Percentiles rank a stretch among this genome's conserved stretches.
Evolutionary conservation across 2,329 filamentous ascomycete genomes (phyloP).

Genomic region (Nectriaceae sp.): DNA sequence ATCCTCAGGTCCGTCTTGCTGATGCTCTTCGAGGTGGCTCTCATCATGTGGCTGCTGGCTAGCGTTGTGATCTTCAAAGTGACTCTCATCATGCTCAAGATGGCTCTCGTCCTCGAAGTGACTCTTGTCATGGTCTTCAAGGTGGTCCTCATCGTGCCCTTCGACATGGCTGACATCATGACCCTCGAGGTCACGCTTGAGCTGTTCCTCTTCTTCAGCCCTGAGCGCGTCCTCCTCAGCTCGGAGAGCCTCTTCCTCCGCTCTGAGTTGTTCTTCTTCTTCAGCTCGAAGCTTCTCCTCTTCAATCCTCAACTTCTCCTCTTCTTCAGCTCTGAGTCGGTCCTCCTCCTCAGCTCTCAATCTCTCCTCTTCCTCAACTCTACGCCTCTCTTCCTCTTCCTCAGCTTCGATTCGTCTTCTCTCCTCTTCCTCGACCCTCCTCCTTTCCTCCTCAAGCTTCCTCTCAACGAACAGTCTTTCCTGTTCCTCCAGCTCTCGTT

Average conservation of each 20-base stretch:
- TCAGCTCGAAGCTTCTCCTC: conserved; percentile 1
- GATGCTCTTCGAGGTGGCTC: neutral
- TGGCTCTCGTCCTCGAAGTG: conserved; percentile 5
- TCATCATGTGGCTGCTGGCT: neutral
- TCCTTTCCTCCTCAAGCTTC: conserved; percentile 17
- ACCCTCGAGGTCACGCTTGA: conserved; percentile 3
- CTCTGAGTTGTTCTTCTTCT: neutral
- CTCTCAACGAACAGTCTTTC: conserved; percentile 27
- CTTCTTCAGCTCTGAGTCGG: neutral
- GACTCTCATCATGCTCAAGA: neutral
- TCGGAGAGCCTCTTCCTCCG: neutral
- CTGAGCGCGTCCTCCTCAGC: conserved; percentile 1
- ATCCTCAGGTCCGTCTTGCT: too few relatives aligned
- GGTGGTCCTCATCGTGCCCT: conserved; percentile 6
- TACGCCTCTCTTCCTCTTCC: neutral
- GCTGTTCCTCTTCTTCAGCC: neutral
- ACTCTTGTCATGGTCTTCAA: conserved; percentile 10
- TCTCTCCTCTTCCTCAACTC: conserved; percentile 3
- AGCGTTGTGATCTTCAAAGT: neutral
- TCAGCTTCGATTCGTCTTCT: neutral
- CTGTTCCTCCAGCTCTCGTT: conserved; percentile 29
- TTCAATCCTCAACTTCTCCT: neutral
- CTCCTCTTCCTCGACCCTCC: conserved; percentile 11
- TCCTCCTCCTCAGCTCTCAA: conserved; percentile 3
- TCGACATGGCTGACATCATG: neutral